Base-by-base conservation (phyloP, 139 green algal species). In the Pseudopediastrum boryanum region DNA sequence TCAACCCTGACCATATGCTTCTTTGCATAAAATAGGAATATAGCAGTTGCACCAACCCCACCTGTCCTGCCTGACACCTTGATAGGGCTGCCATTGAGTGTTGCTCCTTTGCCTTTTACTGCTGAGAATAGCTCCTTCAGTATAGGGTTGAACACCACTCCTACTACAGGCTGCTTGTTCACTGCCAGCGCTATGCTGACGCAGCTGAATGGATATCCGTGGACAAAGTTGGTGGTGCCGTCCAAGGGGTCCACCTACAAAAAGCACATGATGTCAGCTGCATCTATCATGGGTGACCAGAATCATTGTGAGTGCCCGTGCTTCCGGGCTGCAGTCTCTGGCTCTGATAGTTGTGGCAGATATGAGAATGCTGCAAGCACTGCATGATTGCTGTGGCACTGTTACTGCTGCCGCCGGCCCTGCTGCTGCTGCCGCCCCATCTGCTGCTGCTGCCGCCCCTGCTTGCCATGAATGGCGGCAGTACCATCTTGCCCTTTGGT, bases 191-290 rank as follows among this genome's bases (percentile, higher is more conserved):
- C 95, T 35, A 98, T 94, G 80, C 86, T 93, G 8, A 98, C 94
- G 77, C 95, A 99, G 16, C 92, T 89, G 79, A 98, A 98, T 8
- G 97, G 97, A 68, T 93, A 98, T 50, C 88, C 56, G 80, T 99
- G 96, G 63, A 99, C 97, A 84, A 99, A 99, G 88, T 99, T 99
- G 69, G 97, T 99, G 23, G 97, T 99, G 52, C 96, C 95, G 69
- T 96, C 86, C 16, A 93, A 39, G 2, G 87, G 87, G 75, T 92
- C 89, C 8, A 89, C 75, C 83, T 83, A 52, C 56, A 70, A 36
- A n/a, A 19, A 61, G 7, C 46, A 58, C 3, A 27, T 42, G 33
- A 43, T 16, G 44, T 29, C 35, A 35, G 46, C 9, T 36, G 46
- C 44, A 52, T 25, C 59, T 29, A 35, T 44, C 12, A 48, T 35